Evolutionary conservation across 2,329 filamentous ascomycete genomes (phyloP).

Genomic region (Alternaria consortialis): DNA sequence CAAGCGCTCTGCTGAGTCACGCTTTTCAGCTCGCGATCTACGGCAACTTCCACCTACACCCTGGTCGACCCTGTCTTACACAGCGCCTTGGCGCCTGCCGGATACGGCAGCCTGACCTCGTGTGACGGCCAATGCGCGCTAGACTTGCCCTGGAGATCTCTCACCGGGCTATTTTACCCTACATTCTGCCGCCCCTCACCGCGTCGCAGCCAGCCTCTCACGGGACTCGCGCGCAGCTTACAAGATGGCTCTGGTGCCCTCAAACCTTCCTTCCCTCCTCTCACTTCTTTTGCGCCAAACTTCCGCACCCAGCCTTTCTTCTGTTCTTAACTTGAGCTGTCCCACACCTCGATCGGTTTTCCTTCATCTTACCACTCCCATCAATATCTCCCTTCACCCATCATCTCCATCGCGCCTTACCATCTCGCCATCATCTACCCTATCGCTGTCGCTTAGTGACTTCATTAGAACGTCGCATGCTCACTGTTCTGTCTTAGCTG

Average conservation of each 20-base stretch:
- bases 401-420: slow-evolving; percentile 23
- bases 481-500: slow-evolving; percentile 36
- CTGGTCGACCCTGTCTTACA: slow-evolving; percentile 15
- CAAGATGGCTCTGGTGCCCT: slow-evolving; percentile 48
- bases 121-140: slow-evolving; percentile 27
- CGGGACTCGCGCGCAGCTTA: slow-evolving; percentile 46
- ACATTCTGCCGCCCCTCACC: slow-evolving; percentile 35
- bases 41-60: slow-evolving; percentile 11
- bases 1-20: not conserved
- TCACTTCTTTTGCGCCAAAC: slow-evolving; percentile 43
- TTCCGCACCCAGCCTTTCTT: slow-evolving; percentile 27
- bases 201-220: slow-evolving; percentile 44
- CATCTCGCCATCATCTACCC: slow-evolving; percentile 28
- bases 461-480: slow-evolving; percentile 31
- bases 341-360: slow-evolving; percentile 18
- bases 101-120: slow-evolving; percentile 17
- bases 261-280: slow-evolving; percentile 47
- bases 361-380: slow-evolving; percentile 18
- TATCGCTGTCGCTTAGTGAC: slow-evolving; percentile 41
- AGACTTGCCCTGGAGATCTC: slow-evolving; percentile 30
- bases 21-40: not conserved
- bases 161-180: slow-evolving; percentile 25
- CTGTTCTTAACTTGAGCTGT: slow-evolving; percentile 17
- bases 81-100: slow-evolving; percentile 24
- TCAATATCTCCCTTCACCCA: slow-evolving; percentile 22